Conservation (phyloP, 164 flowering plant species). For the Piper longum region DNA sequence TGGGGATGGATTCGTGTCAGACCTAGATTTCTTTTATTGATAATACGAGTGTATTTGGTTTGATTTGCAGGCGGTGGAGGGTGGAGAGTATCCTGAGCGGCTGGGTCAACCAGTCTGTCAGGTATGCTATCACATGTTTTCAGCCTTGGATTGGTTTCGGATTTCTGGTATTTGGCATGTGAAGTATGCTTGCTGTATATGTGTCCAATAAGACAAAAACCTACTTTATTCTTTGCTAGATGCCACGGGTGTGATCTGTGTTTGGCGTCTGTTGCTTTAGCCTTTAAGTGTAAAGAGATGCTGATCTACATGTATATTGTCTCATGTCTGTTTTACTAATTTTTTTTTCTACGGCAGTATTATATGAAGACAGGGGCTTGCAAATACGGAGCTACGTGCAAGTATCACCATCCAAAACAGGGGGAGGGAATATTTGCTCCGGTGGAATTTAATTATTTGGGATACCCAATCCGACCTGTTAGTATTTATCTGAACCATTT, state of each 20-base stretch:
- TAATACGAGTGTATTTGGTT: no score
- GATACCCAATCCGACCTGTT: conserved; percentile 89
- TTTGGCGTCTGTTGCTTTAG: neutral
- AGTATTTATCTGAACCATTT: conserved; percentile 9
- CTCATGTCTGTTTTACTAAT: neutral
- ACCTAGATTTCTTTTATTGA: no score
- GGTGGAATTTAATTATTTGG: conserved; percentile 43
- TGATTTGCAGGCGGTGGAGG: no score
- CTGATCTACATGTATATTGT: neutral
- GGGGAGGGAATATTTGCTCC: conserved; percentile 40
- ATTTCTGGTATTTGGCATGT: no score
- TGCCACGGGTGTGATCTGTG: neutral
- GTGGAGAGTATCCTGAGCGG: no score
- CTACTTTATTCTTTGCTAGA: neutral
- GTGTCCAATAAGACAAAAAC: neutral
- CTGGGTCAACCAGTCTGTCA: no score
- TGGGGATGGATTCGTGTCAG: no score
- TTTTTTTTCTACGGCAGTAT: conserved; percentile 32
- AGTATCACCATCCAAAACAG: conserved; percentile 66
- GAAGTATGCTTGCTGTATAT: no score
- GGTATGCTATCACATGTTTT: no score
- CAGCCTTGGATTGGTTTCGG: no score
- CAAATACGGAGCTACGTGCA: conserved; percentile 75
- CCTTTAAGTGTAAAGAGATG: neutral
- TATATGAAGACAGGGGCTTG: conserved; percentile 70